These are phyloP conservation scores for Durio zibethinus DNA, from an alignment of 345 rosid genomes.

Conservation along the genomic window DNA sequence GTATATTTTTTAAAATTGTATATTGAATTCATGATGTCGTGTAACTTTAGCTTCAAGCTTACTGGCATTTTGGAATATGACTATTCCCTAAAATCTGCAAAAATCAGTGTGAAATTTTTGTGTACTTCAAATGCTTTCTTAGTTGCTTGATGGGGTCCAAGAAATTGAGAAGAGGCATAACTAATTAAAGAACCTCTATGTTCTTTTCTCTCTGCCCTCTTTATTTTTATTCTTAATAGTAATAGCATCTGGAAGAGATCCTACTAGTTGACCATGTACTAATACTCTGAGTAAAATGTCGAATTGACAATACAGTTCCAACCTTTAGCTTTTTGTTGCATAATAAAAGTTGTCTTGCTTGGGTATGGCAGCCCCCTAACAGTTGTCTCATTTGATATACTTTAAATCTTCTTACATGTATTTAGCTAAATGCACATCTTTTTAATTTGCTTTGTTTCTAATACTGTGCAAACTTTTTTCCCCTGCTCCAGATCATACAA, in stretches of 20 bases:
- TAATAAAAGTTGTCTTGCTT: not conserved
- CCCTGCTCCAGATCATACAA: slow-evolving; percentile 64
- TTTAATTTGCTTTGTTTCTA: slow-evolving; percentile 4
- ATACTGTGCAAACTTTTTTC: not conserved
- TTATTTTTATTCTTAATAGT: not conserved
- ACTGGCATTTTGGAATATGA: not conserved
- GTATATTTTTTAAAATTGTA: not conserved
- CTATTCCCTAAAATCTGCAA: not conserved
- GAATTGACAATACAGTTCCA: not conserved
- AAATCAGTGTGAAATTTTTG: not conserved
- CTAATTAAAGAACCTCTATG: not conserved
- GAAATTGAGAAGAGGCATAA: not conserved
- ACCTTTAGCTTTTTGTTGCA: not conserved
- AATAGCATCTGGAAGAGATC: not conserved
- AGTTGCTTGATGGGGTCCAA: not conserved
- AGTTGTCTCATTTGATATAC: slow-evolving; percentile 2
- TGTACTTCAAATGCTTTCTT: not conserved
- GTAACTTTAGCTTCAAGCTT: not conserved
- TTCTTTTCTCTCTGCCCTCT: not conserved
- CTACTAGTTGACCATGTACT: not conserved
- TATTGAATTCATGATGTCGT: not conserved
- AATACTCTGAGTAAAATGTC: not conserved
- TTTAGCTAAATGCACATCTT: not conserved
- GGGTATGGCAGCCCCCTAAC: not conserved
- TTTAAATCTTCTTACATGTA: not conserved